Percentiles rank a stretch among this genome's conserved stretches.
Evolutionary conservation across 805 yeast species (phyloP).

Genomic region (Alloascoidea africana): DNA sequence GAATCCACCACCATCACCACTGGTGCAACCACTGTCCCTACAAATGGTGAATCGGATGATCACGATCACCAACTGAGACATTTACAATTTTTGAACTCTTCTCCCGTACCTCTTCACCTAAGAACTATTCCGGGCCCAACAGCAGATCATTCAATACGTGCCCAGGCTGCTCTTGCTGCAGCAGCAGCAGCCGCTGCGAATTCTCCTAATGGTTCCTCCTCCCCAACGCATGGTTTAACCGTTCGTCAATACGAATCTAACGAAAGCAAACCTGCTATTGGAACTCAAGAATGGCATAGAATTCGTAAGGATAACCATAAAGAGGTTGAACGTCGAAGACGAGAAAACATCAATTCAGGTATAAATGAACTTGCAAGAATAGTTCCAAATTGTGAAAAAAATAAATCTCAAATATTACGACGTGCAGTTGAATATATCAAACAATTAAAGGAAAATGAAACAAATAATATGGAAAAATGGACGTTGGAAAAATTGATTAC

Average conservation of each 20-base stretch:
- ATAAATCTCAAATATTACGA: conserved; percentile 80
- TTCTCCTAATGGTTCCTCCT: neutral
- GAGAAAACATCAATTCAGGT: conserved; percentile 82
- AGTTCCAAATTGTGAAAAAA: conserved; percentile 72
- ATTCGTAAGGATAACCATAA: conserved; percentile 84
- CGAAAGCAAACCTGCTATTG: conserved; percentile 42
- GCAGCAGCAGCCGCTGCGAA: too few relatives aligned
- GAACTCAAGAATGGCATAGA: conserved; percentile 74
- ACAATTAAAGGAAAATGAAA: conserved; percentile 80
- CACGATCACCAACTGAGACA: neutral
- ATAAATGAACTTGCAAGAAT: conserved; percentile 64
- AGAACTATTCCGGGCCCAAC: conserved; percentile 1
- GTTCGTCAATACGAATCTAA: neutral
- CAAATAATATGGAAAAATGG: conserved; percentile 84
- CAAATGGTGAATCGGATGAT: neutral
- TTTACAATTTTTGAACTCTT: neutral
- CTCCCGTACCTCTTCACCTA: neutral
- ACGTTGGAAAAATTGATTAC: conserved; percentile 84
- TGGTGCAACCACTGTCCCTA: neutral
- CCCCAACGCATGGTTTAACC: too few relatives aligned
- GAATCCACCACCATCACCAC: too few relatives aligned
- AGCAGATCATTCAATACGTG: neutral
- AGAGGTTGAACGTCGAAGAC: conserved; percentile 86
- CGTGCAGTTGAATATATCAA: conserved; percentile 85
- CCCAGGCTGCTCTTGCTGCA: neutral